Evolutionary conservation across 2,329 filamentous ascomycete genomes (phyloP).

Genomic region (Torrubiella hemipterigena): DNA sequence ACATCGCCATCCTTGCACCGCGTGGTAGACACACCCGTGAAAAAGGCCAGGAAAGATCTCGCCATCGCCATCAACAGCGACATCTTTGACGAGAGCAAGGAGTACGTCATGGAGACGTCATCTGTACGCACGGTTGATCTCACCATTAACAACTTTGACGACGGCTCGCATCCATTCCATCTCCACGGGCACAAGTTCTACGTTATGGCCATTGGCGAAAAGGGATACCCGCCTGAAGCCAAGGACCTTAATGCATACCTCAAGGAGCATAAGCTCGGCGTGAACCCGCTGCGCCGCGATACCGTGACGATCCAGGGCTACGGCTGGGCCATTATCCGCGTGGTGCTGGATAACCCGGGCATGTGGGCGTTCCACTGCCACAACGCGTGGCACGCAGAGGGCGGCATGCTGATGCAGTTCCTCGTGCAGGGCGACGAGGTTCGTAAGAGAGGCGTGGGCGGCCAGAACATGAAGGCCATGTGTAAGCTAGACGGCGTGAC

Average conservation of each 20-base stretch:
- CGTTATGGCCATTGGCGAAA: conserved; percentile 20
- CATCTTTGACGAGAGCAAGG: conserved; percentile 14
- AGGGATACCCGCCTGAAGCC: conserved; percentile 21
- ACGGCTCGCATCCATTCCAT: conserved; percentile 34
- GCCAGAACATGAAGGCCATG: conserved; percentile 12
- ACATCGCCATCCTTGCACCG: conserved; percentile 23
- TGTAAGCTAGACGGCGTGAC: conserved; percentile 17
- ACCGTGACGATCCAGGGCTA: conserved; percentile 41
- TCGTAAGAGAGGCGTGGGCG: conserved; percentile 12
- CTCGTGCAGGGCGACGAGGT: conserved; percentile 19
- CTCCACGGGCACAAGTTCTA: conserved; percentile 50
- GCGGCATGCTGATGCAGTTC: conserved; percentile 49
- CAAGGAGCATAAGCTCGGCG: conserved; percentile 10
- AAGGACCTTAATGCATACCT: conserved; percentile 14
- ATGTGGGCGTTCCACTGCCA: conserved; percentile 49
- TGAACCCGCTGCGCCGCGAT: conserved; percentile 23
- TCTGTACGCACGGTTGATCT: conserved; percentile 42
- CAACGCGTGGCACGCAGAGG: conserved; percentile 45
- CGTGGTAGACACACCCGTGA: conserved; percentile 15
- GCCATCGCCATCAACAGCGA: conserved; percentile 16
- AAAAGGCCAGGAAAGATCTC: conserved; percentile 4
- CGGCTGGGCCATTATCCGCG: conserved; percentile 40
- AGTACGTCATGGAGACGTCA: conserved; percentile 35
- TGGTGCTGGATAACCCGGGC: conserved; percentile 45
- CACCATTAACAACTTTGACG: conserved; percentile 48